Evolutionary conservation across 495 filamentous ascomycete species (phyloP), one percentile per base, ranked within the genome.

Genomic region (Pseudevernia furfuracea): DNA sequence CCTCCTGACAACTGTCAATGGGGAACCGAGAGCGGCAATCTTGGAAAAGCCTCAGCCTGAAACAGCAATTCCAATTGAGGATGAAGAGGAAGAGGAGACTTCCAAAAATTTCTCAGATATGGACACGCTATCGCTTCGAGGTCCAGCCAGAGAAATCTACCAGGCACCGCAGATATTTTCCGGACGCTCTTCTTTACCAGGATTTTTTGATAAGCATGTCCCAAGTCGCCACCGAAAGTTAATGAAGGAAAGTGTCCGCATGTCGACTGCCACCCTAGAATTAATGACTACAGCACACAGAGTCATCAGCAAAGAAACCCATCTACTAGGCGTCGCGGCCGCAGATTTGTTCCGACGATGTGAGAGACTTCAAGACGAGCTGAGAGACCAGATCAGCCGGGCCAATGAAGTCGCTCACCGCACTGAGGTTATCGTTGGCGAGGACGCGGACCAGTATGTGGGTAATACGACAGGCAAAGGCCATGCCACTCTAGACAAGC

Each of bases 281-380:
- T 74, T 93, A 17, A 83, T 96, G 67, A 86, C 86, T 1, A 83
- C 89, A 37, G 88, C 87, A 0, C 92, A 96, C 72, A 82, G 87
- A 55, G 79, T 90, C 4, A 76, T 96, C 28, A 86, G 85, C 59
- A 76, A 80, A 25, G 89, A 96, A 74, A 94, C 91, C 0, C 79
- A 87, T 67, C 76, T 78, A 9, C 79, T 96, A 34, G 87, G 88
- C 44, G 71, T 81, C 59, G 90, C 89, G 15, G 91, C 89, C 4
- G 84, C 91, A 1, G 90, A 95, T 69, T 78, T 96, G 12, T 96
- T 96, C 77, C 81, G 86, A 21, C 82, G 88, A 30, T 92, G 89
- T 68, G 84, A 91, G 69, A 78, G 86, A 19, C 75, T 96, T 48
- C 85, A 84, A 69, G 77, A 78, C 3, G 90, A 96, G 73, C 79